Evolutionary conservation across 1,284 basidiomycete species (phyloP).

Genomic region (Ceratobasidium theobromae): DNA sequence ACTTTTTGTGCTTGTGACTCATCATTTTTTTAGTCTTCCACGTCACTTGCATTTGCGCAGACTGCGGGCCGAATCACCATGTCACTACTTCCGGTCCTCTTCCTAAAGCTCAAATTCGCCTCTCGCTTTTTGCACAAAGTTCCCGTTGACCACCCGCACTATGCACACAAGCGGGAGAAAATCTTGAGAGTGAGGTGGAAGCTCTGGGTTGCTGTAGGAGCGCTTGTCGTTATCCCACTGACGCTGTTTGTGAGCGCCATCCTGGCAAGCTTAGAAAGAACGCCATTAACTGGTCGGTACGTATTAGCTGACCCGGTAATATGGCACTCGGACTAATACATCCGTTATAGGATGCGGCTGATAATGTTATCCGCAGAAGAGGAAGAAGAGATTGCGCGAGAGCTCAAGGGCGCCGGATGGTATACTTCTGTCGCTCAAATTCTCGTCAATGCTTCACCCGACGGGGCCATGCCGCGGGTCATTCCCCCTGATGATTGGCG

Average conservation of each 20-base stretch:
- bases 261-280: slow-evolving; percentile 74
- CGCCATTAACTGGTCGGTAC: slow-evolving; percentile 81
- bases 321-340: not conserved
- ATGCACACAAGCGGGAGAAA: slow-evolving; percentile 17
- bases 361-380: slow-evolving; percentile 88
- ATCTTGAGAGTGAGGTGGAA: slow-evolving; percentile 1
- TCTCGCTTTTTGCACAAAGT: slow-evolving; percentile 29
- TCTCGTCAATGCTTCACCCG: slow-evolving; percentile 51
- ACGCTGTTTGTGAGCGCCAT: slow-evolving; percentile 73
- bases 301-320: slow-evolving; percentile 36
- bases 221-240: slow-evolving; percentile 66
- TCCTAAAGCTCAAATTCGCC: slow-evolving; percentile 30
- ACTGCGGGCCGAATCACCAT: slow-evolving; percentile 67
- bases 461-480: slow-evolving; percentile 51
- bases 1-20: not conserved
- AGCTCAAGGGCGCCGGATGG: slow-evolving; percentile 82
- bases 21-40: slow-evolving; percentile 45
- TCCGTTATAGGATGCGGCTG: slow-evolving; percentile 69
- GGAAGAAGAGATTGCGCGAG: slow-evolving; percentile 77
- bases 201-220: slow-evolving; percentile 41
- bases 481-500: slow-evolving; percentile 82
- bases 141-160: slow-evolving; percentile 20
- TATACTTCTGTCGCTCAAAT: slow-evolving; percentile 78
- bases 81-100: slow-evolving; percentile 55
- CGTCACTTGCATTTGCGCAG: slow-evolving; percentile 60